Conservation (phyloP, 306 rosid species). For the Corylus avellana region DNA sequence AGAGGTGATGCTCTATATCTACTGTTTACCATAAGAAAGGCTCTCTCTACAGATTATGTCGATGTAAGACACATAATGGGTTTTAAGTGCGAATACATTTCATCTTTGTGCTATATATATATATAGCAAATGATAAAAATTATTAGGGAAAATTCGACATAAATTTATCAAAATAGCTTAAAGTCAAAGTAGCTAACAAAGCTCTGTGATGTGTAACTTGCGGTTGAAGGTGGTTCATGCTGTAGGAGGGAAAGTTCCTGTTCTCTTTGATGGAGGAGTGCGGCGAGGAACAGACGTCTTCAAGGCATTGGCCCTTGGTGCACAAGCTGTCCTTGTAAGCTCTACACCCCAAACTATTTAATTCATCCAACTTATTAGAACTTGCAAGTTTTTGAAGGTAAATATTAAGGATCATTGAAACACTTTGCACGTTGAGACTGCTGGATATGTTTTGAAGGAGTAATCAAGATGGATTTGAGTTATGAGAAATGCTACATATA, state of each 20-base stretch:
- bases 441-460: background rate
- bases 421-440: background rate
- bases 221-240: slow-evolving; percentile 51
- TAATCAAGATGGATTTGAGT: background rate
- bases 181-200: no score
- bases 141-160: background rate
- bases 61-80: background rate
- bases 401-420: background rate
- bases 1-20: slow-evolving; percentile 21
- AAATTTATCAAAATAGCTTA: no score
- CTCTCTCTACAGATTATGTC: background rate
- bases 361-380: background rate
- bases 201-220: background rate
- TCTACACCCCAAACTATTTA: background rate
- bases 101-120: background rate
- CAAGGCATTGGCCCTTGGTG: slow-evolving; percentile 71
- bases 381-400: background rate
- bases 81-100: background rate
- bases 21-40: no score
- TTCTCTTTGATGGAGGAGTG: slow-evolving; percentile 64
- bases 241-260: slow-evolving; percentile 55
- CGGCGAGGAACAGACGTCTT: slow-evolving; percentile 66
- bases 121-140: background rate
- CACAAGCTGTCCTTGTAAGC: slow-evolving; percentile 66
- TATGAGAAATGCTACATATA: background rate